These are phyloP conservation scores for Limnomonas spitsbergensis DNA, from an alignment of 139 green algal species.

Conservation along the genomic window DNA sequence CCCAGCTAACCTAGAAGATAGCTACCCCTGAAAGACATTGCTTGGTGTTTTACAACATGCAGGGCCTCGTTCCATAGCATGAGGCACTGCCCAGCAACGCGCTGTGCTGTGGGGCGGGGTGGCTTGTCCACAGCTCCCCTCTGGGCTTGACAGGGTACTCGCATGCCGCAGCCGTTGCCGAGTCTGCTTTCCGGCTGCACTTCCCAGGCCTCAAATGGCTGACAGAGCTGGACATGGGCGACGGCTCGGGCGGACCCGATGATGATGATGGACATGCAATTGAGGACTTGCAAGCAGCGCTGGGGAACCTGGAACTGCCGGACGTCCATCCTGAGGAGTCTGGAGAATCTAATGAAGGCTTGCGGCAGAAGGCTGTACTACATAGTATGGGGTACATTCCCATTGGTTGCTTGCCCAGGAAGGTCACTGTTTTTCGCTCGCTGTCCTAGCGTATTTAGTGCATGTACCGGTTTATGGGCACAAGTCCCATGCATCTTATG, in stretches of 20 bases:
- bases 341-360: not conserved
- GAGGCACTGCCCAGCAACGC: too few species aligned
- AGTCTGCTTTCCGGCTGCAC: not conserved
- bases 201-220: constrained; percentile 4
- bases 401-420: not conserved
- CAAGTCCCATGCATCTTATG: not conserved
- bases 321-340: not conserved
- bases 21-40: too few species aligned
- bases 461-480: not conserved
- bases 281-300: not conserved
- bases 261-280: constrained; percentile 2
- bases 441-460: not conserved
- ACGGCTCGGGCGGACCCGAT: not conserved
- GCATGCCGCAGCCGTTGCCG: not conserved
- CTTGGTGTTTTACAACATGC: too few species aligned
- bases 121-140: too few species aligned
- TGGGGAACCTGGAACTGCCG: not conserved
- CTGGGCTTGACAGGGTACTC: not conserved
- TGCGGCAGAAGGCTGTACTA: not conserved
- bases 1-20: too few species aligned
- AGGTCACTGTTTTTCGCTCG: not conserved
- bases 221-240: constrained; percentile 2
- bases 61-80: too few species aligned
- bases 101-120: too few species aligned
- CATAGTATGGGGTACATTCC: not conserved